These are phyloP conservation scores for Fusarium avenaceum DNA, from an alignment of 2,329 filamentous ascomycete genomes.

Conservation along the genomic window DNA sequence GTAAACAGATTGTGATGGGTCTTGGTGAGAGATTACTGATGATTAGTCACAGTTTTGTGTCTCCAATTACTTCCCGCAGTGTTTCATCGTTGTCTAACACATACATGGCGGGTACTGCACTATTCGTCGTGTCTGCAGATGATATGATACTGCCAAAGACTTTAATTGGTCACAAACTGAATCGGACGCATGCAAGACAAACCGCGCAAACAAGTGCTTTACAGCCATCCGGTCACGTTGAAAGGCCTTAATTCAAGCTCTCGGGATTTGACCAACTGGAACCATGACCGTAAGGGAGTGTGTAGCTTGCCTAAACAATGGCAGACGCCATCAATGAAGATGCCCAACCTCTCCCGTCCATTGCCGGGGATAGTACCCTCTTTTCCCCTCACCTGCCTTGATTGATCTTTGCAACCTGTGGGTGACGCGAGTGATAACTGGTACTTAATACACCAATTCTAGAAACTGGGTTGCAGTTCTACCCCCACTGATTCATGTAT, in stretches of 20 bases:
- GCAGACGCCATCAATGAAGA: no score
- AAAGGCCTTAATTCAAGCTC: no score
- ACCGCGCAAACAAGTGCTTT: neutral
- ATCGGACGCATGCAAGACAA: neutral
- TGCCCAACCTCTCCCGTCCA: no score
- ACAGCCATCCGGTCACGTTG: neutral
- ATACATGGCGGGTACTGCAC: neutral
- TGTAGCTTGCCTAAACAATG: no score
- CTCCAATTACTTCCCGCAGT: neutral
- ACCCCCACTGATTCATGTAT: neutral
- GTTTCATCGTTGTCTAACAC: neutral
- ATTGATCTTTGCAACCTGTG: no score
- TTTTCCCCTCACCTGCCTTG: no score
- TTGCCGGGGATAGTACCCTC: no score
- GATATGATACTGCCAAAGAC: fast-evolving
- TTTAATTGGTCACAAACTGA: neutral
- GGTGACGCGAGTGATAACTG: no score
- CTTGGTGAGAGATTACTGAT: no score
- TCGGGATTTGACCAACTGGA: no score
- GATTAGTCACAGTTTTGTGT: neutral
- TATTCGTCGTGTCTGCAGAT: neutral
- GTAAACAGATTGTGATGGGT: no score
- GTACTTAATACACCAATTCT: neutral
- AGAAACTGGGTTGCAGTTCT: fast-evolving
- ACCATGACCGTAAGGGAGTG: no score